Evolutionary conservation across 1,139 yeast genomes (phyloP).

Genomic region (Schwanniomyces etchellsii): DNA sequence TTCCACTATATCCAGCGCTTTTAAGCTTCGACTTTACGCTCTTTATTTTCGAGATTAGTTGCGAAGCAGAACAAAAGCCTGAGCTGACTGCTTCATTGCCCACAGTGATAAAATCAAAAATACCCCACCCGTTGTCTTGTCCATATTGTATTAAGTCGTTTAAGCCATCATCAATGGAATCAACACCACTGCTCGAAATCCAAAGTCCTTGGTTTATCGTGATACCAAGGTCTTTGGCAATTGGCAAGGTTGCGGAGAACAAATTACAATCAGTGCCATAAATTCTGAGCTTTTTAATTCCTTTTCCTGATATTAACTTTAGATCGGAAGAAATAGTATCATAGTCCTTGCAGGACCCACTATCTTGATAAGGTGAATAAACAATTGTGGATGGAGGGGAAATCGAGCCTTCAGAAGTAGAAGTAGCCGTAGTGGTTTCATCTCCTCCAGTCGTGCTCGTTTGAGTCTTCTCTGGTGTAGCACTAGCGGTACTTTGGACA

Average conservation of each 20-base stretch:
- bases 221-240: slow-evolving; percentile 55
- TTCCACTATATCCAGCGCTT: slow-evolving; percentile 72
- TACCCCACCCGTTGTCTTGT: slow-evolving; percentile 54
- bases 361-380: slow-evolving; percentile 75
- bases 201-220: slow-evolving; percentile 84
- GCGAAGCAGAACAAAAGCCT: slow-evolving; percentile 51
- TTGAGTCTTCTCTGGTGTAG: slow-evolving; percentile 7
- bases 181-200: slow-evolving; percentile 59
- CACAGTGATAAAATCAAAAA: slow-evolving; percentile 68
- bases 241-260: slow-evolving; percentile 59
- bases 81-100: slow-evolving; percentile 84
- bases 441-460: slow-evolving; percentile 5
- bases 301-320: slow-evolving; percentile 48
- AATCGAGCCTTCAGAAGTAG: slow-evolving; percentile 10
- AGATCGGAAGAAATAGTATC: slow-evolving; percentile 56
- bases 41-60: slow-evolving; percentile 57
- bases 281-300: slow-evolving; percentile 61
- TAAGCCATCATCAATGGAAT: slow-evolving; percentile 61
- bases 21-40: slow-evolving; percentile 53
- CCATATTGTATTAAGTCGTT: slow-evolving; percentile 48
- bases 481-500: slow-evolving; percentile 1
- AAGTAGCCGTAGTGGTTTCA: slow-evolving; percentile 5
- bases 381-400: slow-evolving; percentile 53
- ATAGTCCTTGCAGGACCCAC: slow-evolving; percentile 60
- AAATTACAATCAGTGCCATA: slow-evolving; percentile 86